Base-by-base conservation (phyloP, 805 yeast species). In the Starmerella ratchasimensis region DNA sequence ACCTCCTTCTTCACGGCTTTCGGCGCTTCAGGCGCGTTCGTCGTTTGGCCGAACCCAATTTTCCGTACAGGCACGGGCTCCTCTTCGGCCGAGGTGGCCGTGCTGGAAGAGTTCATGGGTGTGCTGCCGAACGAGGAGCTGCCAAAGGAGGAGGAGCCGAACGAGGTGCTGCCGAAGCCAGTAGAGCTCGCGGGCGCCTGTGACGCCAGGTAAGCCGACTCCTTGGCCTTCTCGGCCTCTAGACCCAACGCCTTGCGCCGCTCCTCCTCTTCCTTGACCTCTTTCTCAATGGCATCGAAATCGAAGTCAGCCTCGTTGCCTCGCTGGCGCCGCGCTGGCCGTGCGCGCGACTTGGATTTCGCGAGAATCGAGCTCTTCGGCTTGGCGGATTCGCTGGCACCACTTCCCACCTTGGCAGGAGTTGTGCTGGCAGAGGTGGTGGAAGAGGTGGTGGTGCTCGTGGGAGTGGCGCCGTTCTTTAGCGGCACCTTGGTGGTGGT, bases 211-310 rank as follows among this genome's bases (percentile, higher is more conserved):
- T n/a, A n/a, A n/a, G n/a, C n/a, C n/a, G n/a, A n/a, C n/a, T n/a
- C n/a, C 23, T 19, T 18, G 18, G 25, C 38, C 7, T 20, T 22
- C 31, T 40, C 54, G 38, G 69, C 63, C 46, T 62, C 57, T 47
- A 67, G 65, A 10, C 69, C 72, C 21, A 64, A 59, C 47, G 52
- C 57, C 37, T 42, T 36, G 15, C 38, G 28, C 19, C 37, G 79
- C 52, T 78, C 81, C 37, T 77, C 80, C 57, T 86, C 96, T 52
- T 69, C 67, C 56, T 77, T 73, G 17, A 95, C 97, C 53, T 78
- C 78, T 54, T 69, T 76, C 58, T 83, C 79, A 33, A 74, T 71
- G 40, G 70, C 74, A 42, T 74, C 80, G 43, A 74, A 75, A 47
- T 74, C 79, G n/a, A 55, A 46, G n/a, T 43, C 54, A 23, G 48